Conservation (phyloP, 805 yeast species). For the Brettanomyces bruxellensis region DNA sequence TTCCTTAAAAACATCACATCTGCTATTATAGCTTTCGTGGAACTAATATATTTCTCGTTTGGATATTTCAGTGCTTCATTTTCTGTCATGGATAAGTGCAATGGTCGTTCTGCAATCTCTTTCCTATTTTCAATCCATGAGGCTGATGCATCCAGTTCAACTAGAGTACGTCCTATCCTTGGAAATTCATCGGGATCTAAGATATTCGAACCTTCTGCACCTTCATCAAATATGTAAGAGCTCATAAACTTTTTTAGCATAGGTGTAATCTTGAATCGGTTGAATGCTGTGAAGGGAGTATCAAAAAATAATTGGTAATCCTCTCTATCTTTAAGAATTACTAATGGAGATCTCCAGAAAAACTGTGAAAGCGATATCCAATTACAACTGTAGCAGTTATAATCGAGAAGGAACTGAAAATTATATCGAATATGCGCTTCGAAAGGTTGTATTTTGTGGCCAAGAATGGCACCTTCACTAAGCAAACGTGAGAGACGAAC, state of each 20-base stretch:
- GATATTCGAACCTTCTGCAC: slow-evolving; percentile 15
- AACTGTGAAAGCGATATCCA: slow-evolving; percentile 48
- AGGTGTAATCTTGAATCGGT: slow-evolving; percentile 20
- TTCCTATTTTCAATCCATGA: slow-evolving; percentile 50
- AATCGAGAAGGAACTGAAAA: slow-evolving; percentile 75
- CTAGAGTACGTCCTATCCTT: slow-evolving; percentile 50
- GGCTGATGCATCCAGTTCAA: slow-evolving; percentile 67
- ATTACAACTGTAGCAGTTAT: slow-evolving; percentile 75
- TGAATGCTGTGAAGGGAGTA: slow-evolving; percentile 17
- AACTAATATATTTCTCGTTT: slow-evolving; percentile 24
- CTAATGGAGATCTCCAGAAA: slow-evolving; percentile 50
- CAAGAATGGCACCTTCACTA: slow-evolving; percentile 34
- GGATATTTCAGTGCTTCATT: not conserved
- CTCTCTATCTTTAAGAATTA: slow-evolving; percentile 5
- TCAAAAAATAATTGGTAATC: slow-evolving; percentile 14
- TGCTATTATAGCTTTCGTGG: slow-evolving; percentile 49
- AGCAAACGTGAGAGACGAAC: slow-evolving; percentile 43
- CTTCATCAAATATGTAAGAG: slow-evolving; percentile 8
- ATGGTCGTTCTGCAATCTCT: slow-evolving; percentile 31
- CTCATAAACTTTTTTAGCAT: slow-evolving; percentile 26
- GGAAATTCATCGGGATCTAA: slow-evolving; percentile 26
- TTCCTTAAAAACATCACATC: slow-evolving; percentile 48
- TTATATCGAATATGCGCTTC: slow-evolving; percentile 77
- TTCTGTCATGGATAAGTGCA: slow-evolving; percentile 34
- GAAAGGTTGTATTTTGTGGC: slow-evolving; percentile 38